phyloP scores from a whole-genome alignment of 1,284 basidiomycete species.

The Hemileia vastatrix region DNA sequence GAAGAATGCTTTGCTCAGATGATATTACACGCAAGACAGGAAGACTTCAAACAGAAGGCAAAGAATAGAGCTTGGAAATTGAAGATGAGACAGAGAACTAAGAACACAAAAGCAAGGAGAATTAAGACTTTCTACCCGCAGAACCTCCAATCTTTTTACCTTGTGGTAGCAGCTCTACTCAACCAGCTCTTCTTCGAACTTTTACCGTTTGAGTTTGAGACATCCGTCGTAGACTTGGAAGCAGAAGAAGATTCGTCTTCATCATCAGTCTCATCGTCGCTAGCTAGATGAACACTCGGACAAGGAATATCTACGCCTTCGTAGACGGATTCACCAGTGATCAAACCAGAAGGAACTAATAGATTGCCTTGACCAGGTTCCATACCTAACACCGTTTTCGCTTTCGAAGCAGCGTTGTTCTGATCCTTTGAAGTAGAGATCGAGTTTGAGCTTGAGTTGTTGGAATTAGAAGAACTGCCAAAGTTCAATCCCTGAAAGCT shows the following conservation, averaged over 20 bases:
- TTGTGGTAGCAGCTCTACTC: not conserved
- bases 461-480: not conserved
- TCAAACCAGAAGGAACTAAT: conserved; percentile 22
- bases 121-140: not conserved
- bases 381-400: conserved; percentile 7
- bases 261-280: conserved; percentile 30
- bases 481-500: not conserved
- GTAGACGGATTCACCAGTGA: conserved; percentile 30
- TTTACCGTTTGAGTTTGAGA: not conserved
- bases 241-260: not conserved
- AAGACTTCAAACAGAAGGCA: no score
- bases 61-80: no score
- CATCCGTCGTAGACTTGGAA: not conserved
- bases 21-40: no score
- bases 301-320: conserved; percentile 34
- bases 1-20: no score
- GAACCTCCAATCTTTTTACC: not conserved
- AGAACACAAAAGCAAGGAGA: no score
- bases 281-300: conserved; percentile 29
- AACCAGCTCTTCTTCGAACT: not conserved
- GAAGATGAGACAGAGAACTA: no score
- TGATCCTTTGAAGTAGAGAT: not conserved
- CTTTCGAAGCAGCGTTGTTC: not conserved
- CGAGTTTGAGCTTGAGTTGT: no score
- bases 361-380: conserved; percentile 10